Conservation (phyloP, 345 rosid species). For the Geranium brycei region DNA sequence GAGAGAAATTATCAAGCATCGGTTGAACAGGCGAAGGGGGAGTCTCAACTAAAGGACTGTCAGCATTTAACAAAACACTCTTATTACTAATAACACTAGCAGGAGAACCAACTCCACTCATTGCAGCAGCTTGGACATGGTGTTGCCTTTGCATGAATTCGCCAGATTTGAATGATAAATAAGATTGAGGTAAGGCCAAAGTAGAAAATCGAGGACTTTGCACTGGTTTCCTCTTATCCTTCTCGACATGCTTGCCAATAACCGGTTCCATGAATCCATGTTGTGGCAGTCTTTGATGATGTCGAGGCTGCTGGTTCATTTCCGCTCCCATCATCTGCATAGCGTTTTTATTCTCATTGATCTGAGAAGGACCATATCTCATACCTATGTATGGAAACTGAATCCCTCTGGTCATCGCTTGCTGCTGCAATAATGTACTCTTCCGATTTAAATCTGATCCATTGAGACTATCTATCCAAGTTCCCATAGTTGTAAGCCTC, state of each 20-base stretch:
- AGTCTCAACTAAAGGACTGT: constrained; percentile 73
- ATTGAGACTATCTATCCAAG: constrained; percentile 43
- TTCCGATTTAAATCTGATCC: constrained; percentile 62
- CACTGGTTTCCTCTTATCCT: constrained; percentile 58
- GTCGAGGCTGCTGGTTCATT: constrained; percentile 34
- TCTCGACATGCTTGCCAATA: constrained; percentile 49
- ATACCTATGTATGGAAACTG: constrained; percentile 26
- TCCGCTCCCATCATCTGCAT: constrained; percentile 41
- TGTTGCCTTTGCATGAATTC: constrained; percentile 69
- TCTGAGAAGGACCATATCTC: constrained; percentile 51
- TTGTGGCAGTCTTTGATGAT: constrained; percentile 48
- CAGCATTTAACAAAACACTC: constrained; percentile 46
- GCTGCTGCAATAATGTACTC: constrained; percentile 44
- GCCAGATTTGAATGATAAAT: constrained; percentile 88
- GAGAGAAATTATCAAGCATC: constrained; percentile 65
- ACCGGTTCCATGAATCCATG: constrained; percentile 53
- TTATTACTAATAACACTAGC: constrained; percentile 64
- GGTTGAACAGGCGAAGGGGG: constrained; percentile 52
- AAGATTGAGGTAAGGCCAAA: constrained; percentile 77
- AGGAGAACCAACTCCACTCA: constrained; percentile 83
- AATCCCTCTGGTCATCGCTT: constrained; percentile 44
- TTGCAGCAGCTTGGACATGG: constrained; percentile 49
- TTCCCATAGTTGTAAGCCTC: constrained; percentile 33
- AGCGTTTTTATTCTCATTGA: constrained; percentile 49
- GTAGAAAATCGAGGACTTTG: constrained; percentile 82